A percentile compares a stretch with the other conserved stretches of the same genome.
These are phyloP conservation scores for Termitomyces sp. DNA, from an alignment of 768 basidiomycete species.

Conservation along the genomic window DNA sequence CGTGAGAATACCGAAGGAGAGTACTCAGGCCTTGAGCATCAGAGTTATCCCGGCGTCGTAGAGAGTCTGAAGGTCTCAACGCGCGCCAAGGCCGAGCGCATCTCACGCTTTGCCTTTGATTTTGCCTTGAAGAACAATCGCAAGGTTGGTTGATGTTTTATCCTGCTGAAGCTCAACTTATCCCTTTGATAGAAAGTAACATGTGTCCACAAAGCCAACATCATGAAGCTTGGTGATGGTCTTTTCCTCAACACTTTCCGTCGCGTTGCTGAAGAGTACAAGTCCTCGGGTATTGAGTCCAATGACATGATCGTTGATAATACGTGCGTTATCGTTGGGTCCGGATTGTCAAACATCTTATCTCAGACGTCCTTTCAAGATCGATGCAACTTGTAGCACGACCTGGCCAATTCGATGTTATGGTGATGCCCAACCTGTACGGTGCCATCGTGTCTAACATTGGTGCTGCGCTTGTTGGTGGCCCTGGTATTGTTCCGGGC, in stretches of 20 bases:
- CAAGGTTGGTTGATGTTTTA: conserved; percentile 52
- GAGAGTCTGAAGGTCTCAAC: conserved; percentile 98
- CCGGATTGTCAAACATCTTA: neutral
- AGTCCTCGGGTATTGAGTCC: conserved; percentile 81
- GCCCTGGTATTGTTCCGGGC: conserved; percentile 96
- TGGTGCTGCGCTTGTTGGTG: conserved; percentile 96
- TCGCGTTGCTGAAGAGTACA: conserved; percentile 94
- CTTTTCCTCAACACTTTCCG: conserved; percentile 99
- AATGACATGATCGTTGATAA: conserved; percentile 99
- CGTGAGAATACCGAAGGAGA: conserved; percentile 99
- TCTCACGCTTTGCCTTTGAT: conserved; percentile 96
- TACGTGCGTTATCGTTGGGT: conserved; percentile 50
- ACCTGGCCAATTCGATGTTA: conserved; percentile 96
- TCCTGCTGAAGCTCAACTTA: conserved; percentile 1
- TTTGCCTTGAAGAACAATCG: conserved; percentile 98
- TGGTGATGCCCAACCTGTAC: conserved; percentile 99
- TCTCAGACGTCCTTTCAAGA: conserved; percentile 29
- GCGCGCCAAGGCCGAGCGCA: conserved; percentile 91
- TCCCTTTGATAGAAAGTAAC: conserved; percentile 79
- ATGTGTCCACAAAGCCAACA: conserved; percentile 99
- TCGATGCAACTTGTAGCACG: conserved; percentile 99
- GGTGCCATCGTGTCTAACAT: conserved; percentile 98
- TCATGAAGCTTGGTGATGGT: conserved; percentile 99
- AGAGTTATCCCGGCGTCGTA: conserved; percentile 96
- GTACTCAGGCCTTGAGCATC: conserved; percentile 98